Evolutionary conservation across 2,329 filamentous ascomycete genomes (phyloP).

Genomic region (Tolypocladium capitatum): DNA sequence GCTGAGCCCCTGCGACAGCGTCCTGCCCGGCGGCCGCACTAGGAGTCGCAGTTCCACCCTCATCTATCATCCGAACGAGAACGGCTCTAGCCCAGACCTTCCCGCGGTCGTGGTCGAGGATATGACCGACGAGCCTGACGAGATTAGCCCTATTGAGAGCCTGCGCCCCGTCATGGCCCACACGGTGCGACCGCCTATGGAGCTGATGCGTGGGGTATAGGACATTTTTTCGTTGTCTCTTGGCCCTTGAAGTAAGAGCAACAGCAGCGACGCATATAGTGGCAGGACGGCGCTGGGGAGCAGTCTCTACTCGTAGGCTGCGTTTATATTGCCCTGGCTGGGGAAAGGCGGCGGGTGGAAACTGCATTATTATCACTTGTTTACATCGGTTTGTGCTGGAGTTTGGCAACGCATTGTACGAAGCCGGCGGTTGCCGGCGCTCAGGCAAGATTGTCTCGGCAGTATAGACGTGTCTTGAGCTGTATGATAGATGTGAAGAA

Average conservation of each 20-base stretch:
- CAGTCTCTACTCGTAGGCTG: too few species aligned
- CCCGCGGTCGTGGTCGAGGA: conserved; percentile 56
- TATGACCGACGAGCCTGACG: conserved; percentile 43
- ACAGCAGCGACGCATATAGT: not conserved
- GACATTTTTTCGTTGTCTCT: not conserved
- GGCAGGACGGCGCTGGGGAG: not conserved
- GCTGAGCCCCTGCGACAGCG: conserved; percentile 17
- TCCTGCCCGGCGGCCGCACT: conserved; percentile 13
- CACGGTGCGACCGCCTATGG: conserved; percentile 49
- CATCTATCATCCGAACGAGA: conserved; percentile 49
- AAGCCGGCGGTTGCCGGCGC: not conserved
- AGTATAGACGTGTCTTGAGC: not conserved
- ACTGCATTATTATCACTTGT: not conserved
- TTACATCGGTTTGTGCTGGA: not conserved
- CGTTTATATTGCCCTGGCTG: too few species aligned
- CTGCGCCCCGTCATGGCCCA: conserved; percentile 41
- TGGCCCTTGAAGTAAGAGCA: not conserved
- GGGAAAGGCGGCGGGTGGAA: too few species aligned
- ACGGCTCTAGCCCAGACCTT: conserved; percentile 39
- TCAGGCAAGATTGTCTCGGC: not conserved
- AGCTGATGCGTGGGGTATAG: conserved; percentile 36
- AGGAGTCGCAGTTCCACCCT: conserved; percentile 52
- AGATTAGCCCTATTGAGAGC: conserved; percentile 27
- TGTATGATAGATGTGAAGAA: not conserved
- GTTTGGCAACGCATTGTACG: not conserved